Evolutionary conservation across 352 stramenopile genomes (phyloP).

Genomic region (Phytophthora podocarpi): DNA sequence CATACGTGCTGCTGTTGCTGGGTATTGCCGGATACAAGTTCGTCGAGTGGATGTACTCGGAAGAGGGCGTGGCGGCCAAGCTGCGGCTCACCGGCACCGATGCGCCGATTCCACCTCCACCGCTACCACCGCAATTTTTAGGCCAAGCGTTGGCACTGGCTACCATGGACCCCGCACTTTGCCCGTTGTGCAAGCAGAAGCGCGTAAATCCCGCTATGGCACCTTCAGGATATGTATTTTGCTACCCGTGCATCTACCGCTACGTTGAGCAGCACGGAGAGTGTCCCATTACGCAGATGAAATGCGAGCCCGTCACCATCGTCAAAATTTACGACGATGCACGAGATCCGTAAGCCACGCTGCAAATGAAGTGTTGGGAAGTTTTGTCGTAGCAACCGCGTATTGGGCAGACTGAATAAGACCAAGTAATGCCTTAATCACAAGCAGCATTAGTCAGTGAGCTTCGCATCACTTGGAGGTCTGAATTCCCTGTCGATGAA

Average conservation of each 20-base stretch:
- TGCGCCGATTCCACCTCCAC: slow-evolving; percentile 71
- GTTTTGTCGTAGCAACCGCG: slow-evolving; percentile 5
- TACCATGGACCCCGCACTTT: slow-evolving; percentile 56
- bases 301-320: slow-evolving; percentile 63
- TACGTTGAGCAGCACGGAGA: slow-evolving; percentile 72
- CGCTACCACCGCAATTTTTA: slow-evolving; percentile 68
- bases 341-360: slow-evolving; percentile 21
- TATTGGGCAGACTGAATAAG: not conserved
- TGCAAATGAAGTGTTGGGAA: not conserved
- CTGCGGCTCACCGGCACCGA: slow-evolving; percentile 58
- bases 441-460: not conserved
- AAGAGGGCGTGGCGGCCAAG: slow-evolving; percentile 70
- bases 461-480: not conserved
- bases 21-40: slow-evolving; percentile 87
- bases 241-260: slow-evolving; percentile 81
- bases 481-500: too few relatives aligned
- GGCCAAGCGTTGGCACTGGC: slow-evolving; percentile 54
- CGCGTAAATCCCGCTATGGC: slow-evolving; percentile 80
- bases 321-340: slow-evolving; percentile 88
- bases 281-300: slow-evolving; percentile 83
- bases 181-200: slow-evolving; percentile 70
- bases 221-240: slow-evolving; percentile 83
- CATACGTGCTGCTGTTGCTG: slow-evolving; percentile 77
- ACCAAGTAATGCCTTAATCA: slow-evolving; percentile 1
- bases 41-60: slow-evolving; percentile 90